Base-by-base conservation (phyloP, 148 eudicot species). In the Rhododendron ferrugineum region DNA sequence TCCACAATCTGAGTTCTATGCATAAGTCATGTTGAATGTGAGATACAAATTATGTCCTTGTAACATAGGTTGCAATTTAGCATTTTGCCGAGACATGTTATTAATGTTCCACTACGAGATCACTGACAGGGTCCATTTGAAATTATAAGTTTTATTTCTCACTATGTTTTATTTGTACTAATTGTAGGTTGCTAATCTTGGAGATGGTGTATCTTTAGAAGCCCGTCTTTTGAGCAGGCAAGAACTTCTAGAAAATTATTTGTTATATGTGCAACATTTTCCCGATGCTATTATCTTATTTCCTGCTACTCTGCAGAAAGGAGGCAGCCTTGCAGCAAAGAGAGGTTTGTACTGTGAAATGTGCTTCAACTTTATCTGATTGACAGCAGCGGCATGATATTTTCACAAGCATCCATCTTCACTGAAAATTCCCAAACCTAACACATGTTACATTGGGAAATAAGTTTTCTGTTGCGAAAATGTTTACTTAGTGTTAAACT, bases 121-220 rank as follows among this genome's bases (percentile, higher is more conserved):
- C 60, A 64, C 68, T 82, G 26, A 46, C 76, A 66, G 30, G 58
- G 0, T 64, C 30, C 26, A 36, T 77, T 40, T 77, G 26, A 77
- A 7, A 22, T 23, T 77, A 40, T 13, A 44, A 28, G 56, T 23
- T 80, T 62, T 49, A 1, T 79, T 13, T 56, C 28, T 56, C 30
- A 8, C 30, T 81, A n/a, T 26, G 47, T 47, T 14, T 58, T 62
- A 62, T 26, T 58, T 36, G 23, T 82, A 46, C 64, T 60, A 74
- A 44, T 36, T 82, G 76, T 87, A 96, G 99, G 94, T 93, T 85
- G 94, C 97, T 79, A 89, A 83, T 89, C 92, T 95, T 86, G 98
- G 99, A 86, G 99, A 95, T 87, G 98, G 98, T 72, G 95, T 92
- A 81, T 94, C 99, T 62, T 81, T 96, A 86, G 99, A 96, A 91